These are phyloP conservation scores for Areca catechu DNA, from an alignment of 176 grass and related monocot species.

Conservation along the genomic window DNA sequence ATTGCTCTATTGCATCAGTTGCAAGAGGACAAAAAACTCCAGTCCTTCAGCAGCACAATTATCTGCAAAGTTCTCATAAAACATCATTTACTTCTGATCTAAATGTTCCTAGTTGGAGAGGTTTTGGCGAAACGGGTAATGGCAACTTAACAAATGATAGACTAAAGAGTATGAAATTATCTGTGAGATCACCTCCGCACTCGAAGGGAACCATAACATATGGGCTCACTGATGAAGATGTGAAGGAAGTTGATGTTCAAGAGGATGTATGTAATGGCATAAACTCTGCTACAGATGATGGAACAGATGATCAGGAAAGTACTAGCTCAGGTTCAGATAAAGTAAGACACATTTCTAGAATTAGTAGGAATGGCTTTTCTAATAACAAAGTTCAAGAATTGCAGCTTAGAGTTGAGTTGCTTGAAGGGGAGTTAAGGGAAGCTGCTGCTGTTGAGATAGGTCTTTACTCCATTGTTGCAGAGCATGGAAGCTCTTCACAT, in stretches of 20 bases:
- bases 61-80: slow-evolving; percentile 48
- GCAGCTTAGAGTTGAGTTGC: slow-evolving; percentile 62
- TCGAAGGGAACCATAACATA: slow-evolving; percentile 34
- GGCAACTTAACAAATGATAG: slow-evolving; percentile 71
- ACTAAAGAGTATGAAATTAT: slow-evolving; percentile 50
- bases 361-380: slow-evolving; percentile 39
- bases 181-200: slow-evolving; percentile 45
- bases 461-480: slow-evolving; percentile 75
- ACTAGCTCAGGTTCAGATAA: slow-evolving; percentile 10
- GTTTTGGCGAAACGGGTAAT: slow-evolving; percentile 50
- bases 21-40: slow-evolving; percentile 27
- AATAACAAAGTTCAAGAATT: slow-evolving; percentile 70
- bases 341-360: slow-evolving; percentile 41
- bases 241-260: slow-evolving; percentile 57
- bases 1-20: slow-evolving; percentile 24
- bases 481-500: slow-evolving; percentile 89
- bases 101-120: slow-evolving; percentile 35
- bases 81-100: slow-evolving; percentile 72
- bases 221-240: slow-evolving; percentile 51
- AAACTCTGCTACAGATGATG: slow-evolving; percentile 28
- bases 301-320: slow-evolving; percentile 32
- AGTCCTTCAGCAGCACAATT: slow-evolving; percentile 32
- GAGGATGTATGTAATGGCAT: slow-evolving; percentile 31
- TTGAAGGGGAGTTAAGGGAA: slow-evolving; percentile 92
- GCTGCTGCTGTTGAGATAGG: slow-evolving; percentile 72